These are phyloP conservation scores for Polygonum aviculare DNA, from an alignment of 148 eudicot genomes.

Conservation along the genomic window DNA sequence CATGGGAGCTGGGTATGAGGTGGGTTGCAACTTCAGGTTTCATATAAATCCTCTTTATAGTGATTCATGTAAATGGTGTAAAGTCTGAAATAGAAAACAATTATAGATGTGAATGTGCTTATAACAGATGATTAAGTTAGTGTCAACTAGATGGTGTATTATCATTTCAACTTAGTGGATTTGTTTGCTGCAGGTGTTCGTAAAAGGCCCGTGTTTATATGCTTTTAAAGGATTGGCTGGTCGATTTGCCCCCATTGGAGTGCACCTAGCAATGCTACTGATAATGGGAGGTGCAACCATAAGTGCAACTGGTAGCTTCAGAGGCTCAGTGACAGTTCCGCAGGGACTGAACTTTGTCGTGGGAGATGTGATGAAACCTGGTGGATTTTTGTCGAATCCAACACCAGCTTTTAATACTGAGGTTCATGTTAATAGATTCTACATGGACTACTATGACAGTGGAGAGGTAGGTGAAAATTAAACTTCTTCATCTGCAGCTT, in stretches of 20 bases:
- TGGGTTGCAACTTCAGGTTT: slow-evolving; percentile 8
- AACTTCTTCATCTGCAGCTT: not conserved
- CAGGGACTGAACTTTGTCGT: slow-evolving; percentile 87
- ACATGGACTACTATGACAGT: slow-evolving; percentile 86
- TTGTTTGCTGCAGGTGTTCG: slow-evolving; percentile 50
- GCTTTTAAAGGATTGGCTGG: slow-evolving; percentile 95
- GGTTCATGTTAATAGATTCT: slow-evolving; percentile 82
- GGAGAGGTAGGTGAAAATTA: slow-evolving; percentile 73
- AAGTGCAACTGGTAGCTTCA: slow-evolving; percentile 91
- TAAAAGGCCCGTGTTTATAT: slow-evolving; percentile 82
- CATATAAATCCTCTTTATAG: not conserved
- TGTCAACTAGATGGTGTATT: not conserved
- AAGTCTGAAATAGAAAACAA: not conserved
- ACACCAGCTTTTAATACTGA: slow-evolving; percentile 75
- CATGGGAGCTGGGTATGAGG: slow-evolving; percentile 96
- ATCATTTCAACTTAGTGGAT: not conserved
- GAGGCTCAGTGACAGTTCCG: slow-evolving; percentile 86
- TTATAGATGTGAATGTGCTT: not conserved
- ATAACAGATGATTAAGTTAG: not conserved
- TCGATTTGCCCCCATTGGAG: slow-evolving; percentile 93
- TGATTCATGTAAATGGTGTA: not conserved
- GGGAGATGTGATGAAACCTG: slow-evolving; percentile 84
- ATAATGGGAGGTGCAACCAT: slow-evolving; percentile 93
- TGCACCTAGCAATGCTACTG: slow-evolving; percentile 77
- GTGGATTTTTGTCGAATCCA: slow-evolving; percentile 77